A percentile compares a stretch with the other conserved stretches of the same genome.
phyloP scores from a whole-genome alignment of 2,329 filamentous ascomycete genomes.

The Aspergillus luchuensis region DNA sequence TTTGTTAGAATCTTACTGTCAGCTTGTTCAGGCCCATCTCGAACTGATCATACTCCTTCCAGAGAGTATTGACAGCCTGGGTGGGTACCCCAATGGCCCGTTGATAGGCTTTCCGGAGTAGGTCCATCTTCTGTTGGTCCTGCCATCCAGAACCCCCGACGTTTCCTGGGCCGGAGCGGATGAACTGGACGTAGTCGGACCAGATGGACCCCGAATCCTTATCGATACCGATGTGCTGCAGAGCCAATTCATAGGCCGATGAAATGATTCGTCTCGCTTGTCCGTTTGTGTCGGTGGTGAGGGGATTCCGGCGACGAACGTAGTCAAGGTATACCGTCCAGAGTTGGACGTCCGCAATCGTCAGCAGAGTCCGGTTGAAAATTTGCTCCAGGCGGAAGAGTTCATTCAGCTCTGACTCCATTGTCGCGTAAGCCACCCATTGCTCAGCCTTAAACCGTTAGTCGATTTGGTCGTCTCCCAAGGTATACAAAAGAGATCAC shows the following conservation, averaged over 20 bases:
- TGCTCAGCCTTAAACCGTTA: conserved; percentile 72
- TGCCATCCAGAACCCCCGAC: conserved; percentile 89
- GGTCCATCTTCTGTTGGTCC: conserved; percentile 97
- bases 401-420: conserved; percentile 87
- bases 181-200: conserved; percentile 92
- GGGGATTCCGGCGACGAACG: conserved; percentile 84
- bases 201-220: conserved; percentile 87
- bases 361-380: conserved; percentile 76
- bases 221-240: conserved; percentile 87
- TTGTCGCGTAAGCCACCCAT: conserved; percentile 84
- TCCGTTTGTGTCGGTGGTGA: conserved; percentile 76
- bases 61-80: conserved; percentile 76
- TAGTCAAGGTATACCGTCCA: conserved; percentile 97
- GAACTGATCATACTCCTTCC: conserved; percentile 98
- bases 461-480: conserved; percentile 18
- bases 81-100: conserved; percentile 86
- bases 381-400: conserved; percentile 78
- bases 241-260: conserved; percentile 88
- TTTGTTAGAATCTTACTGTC: conserved; percentile 58
- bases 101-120: conserved; percentile 88
- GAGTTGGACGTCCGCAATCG: conserved; percentile 78
- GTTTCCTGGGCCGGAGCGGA: conserved; percentile 82
- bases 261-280: conserved; percentile 76
- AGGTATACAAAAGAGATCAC: conserved; percentile 42
- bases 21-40: conserved; percentile 93